phyloP scores from a whole-genome alignment of 1,139 yeast species.

The Keqinozyma sinolaborantium region DNA sequence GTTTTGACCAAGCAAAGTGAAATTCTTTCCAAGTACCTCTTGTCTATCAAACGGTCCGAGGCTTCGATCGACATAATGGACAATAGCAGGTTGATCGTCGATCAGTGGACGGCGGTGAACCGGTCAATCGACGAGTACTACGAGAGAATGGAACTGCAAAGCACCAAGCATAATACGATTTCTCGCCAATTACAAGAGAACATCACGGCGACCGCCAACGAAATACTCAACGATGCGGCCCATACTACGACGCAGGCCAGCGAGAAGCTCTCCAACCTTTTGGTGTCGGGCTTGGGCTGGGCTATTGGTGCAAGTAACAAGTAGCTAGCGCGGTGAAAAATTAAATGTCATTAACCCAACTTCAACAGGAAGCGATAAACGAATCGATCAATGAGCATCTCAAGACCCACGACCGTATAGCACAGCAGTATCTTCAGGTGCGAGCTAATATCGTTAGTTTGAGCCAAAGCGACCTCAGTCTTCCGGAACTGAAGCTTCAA shows the following conservation, averaged over 20 bases:
- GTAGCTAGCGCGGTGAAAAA: conserved; percentile 1
- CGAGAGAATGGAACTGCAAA: conserved; percentile 7
- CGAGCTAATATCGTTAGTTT: conserved; percentile 31
- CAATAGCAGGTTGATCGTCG: conserved; percentile 28
- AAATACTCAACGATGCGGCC: conserved; percentile 31
- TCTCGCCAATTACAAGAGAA: conserved; percentile 8
- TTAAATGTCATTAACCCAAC: conserved; percentile 29
- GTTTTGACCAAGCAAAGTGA: conserved; percentile 41
- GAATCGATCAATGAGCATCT: conserved; percentile 28
- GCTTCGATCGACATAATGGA: conserved; percentile 18
- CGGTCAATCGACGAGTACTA: conserved; percentile 22
- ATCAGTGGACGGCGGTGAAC: conserved; percentile 36
- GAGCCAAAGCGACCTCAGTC: conserved; percentile 11
- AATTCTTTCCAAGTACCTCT: conserved; percentile 43
- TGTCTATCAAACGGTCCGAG: conserved; percentile 15
- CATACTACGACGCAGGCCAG: conserved; percentile 36
- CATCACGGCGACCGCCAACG: conserved; percentile 18
- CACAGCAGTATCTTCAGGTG: conserved; percentile 28
- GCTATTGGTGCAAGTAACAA: conserved; percentile 54
- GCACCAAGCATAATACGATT: conserved; percentile 2
- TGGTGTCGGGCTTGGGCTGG: conserved; percentile 63
- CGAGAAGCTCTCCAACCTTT: conserved; percentile 48
- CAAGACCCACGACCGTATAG: conserved; percentile 30
- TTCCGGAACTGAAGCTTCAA: conserved; percentile 10
- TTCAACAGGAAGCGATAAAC: conserved; percentile 32